phyloP scores from a whole-genome alignment of 768 basidiomycete species.

The Auricularia sp. region DNA sequence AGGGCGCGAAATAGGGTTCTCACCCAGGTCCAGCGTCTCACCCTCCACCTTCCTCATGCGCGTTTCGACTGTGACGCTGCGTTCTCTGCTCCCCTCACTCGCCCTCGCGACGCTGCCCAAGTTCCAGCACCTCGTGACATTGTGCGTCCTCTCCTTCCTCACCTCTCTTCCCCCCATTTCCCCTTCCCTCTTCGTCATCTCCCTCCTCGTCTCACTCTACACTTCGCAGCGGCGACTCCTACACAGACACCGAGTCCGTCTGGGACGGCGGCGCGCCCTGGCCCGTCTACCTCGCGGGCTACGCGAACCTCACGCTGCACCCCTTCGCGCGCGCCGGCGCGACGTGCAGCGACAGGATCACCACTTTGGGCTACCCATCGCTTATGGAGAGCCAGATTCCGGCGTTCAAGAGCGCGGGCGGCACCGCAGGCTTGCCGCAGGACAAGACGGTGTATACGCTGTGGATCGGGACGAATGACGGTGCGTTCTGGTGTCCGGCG shows the following conservation, averaged over 20 bases:
- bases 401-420: constrained; percentile 41
- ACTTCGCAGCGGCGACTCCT: constrained; percentile 39
- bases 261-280: constrained; percentile 15
- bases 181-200: too few species aligned
- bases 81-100: too few species aligned
- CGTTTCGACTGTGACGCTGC: too few species aligned
- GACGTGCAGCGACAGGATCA: constrained; percentile 43
- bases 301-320: not conserved
- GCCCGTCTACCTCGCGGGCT: not conserved
- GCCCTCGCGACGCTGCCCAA: not conserved
- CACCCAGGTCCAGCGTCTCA: too few species aligned
- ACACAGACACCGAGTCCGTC: constrained; percentile 40
- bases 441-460: constrained; percentile 49
- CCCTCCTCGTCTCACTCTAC: not conserved
- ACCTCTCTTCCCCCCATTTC: not conserved
- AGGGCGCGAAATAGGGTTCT: too few species aligned
- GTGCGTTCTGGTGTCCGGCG: too few species aligned
- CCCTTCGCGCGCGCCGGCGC: constrained; percentile 47
- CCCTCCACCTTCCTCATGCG: too few species aligned
- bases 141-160: constrained; percentile 12
- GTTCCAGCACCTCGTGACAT: constrained; percentile 52
- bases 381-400: not conserved
- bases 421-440: constrained; percentile 29
- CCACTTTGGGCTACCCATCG: not conserved
- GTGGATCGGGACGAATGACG: constrained; percentile 56